phyloP scores from a whole-genome alignment of 805 yeast genomes.

The Candida taoyuanica region DNA sequence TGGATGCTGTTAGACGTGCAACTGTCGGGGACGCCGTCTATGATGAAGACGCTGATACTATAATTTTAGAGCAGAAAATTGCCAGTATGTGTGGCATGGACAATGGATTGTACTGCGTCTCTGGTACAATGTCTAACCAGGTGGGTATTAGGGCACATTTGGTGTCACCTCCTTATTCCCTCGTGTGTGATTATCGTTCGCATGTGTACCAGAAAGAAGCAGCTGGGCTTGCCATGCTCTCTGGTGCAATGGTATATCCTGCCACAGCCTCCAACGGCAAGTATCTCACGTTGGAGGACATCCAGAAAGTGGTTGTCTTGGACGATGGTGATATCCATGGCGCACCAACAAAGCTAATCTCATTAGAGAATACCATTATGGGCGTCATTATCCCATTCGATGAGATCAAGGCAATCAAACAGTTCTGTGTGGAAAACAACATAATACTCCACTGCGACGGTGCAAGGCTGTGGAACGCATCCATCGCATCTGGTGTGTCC shows the following conservation, averaged over 20 bases:
- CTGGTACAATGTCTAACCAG: conserved; percentile 91
- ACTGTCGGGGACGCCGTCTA: conserved; percentile 86
- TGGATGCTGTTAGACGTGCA: conserved; percentile 52
- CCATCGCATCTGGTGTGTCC: conserved; percentile 51
- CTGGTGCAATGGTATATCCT: conserved; percentile 91
- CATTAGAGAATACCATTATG: conserved; percentile 81
- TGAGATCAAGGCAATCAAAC: conserved; percentile 67
- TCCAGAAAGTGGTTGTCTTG: conserved; percentile 50
- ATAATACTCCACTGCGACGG: conserved; percentile 83
- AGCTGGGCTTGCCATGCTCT: conserved; percentile 82
- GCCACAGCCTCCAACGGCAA: conserved; percentile 71
- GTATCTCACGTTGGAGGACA: conserved; percentile 74
- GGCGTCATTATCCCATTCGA: conserved; percentile 81
- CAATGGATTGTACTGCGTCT: conserved; percentile 77
- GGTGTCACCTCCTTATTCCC: conserved; percentile 76
- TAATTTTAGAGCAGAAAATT: conserved; percentile 57
- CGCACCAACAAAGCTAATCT: conserved; percentile 81
- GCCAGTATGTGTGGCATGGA: conserved; percentile 72
- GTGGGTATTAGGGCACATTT: conserved; percentile 77
- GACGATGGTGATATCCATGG: conserved; percentile 80
- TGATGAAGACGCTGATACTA: conserved; percentile 72
- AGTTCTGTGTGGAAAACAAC: conserved; percentile 59
- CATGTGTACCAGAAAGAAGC: conserved; percentile 84
- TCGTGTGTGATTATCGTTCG: conserved; percentile 78
- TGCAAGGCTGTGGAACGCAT: conserved; percentile 90